A percentile compares a stretch with the other conserved stretches of the same genome.
These are phyloP conservation scores for Schizopora paradoxa DNA, from an alignment of 1,284 basidiomycete genomes.

Conservation along the genomic window DNA sequence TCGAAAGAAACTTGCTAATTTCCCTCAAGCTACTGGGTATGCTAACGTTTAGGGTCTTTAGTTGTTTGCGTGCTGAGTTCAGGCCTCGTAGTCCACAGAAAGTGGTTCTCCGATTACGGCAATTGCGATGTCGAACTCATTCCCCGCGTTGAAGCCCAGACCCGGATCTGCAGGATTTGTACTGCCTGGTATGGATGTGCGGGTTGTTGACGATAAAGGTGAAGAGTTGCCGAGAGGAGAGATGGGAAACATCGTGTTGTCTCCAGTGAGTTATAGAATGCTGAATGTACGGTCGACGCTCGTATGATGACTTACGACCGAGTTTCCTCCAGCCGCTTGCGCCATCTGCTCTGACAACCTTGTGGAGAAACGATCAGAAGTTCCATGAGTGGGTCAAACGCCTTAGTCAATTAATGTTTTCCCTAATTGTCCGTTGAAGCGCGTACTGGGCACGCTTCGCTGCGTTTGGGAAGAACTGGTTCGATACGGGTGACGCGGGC, in stretches of 20 bases:
- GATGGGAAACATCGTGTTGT: slow-evolving; percentile 1
- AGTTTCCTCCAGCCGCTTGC: not conserved
- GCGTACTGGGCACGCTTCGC: not conserved
- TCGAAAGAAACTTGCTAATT: not conserved
- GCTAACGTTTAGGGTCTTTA: not conserved
- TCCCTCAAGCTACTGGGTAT: slow-evolving; percentile 1
- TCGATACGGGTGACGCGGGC: slow-evolving; percentile 4
- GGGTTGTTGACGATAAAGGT: slow-evolving; percentile 1
- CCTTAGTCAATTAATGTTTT: not conserved
- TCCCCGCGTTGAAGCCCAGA: not conserved
- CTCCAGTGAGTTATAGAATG: not conserved
- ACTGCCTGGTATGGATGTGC: slow-evolving; percentile 3
- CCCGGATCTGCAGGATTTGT: slow-evolving; percentile 1
- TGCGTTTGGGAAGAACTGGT: not conserved
- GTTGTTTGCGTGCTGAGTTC: not conserved
- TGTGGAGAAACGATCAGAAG: slow-evolving; percentile 3
- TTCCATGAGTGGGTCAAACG: not conserved
- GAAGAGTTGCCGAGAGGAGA: not conserved
- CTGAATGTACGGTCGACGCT: not conserved
- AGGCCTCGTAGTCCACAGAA: not conserved
- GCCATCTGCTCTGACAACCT: not conserved
- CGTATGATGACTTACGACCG: not conserved
- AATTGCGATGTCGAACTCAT: not conserved
- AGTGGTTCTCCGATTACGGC: slow-evolving; percentile 1
- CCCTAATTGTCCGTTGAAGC: not conserved